These are phyloP conservation scores for Colletotrichum camelliae DNA, from an alignment of 2,329 filamentous ascomycete genomes.

Conservation along the genomic window DNA sequence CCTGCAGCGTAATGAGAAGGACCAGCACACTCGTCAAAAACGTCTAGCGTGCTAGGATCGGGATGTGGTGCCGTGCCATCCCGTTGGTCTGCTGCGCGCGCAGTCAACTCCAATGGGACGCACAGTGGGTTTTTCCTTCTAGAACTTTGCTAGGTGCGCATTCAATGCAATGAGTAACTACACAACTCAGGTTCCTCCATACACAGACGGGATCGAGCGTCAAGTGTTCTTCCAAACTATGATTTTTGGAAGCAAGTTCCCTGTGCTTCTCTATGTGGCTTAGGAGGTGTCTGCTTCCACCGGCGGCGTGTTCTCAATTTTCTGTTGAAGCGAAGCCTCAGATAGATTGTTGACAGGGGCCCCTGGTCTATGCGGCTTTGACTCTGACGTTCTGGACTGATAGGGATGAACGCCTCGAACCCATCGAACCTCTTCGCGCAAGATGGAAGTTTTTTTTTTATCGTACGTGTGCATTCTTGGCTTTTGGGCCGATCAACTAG, in stretches of 20 bases:
- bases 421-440: not conserved
- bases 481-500: not conserved
- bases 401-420: not conserved
- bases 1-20: not conserved
- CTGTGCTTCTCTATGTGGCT: not conserved
- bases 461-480: not conserved
- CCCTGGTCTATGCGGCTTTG: not conserved
- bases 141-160: not conserved
- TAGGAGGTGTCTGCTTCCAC: not conserved
- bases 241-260: not conserved
- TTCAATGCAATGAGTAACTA: not conserved
- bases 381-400: not conserved
- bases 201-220: rapidly evolving
- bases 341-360: not conserved
- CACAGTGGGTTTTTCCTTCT: not conserved
- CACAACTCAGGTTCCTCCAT: not conserved
- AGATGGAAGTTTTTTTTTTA: not conserved
- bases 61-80: not conserved
- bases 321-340: not conserved
- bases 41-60: not conserved
- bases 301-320: not conserved
- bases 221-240: not conserved
- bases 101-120: not conserved
- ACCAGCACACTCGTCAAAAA: not conserved
- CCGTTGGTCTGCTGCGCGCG: not conserved